phyloP scores from a whole-genome alignment of 2,329 filamentous ascomycete species.

The Colletotrichum salicis region DNA sequence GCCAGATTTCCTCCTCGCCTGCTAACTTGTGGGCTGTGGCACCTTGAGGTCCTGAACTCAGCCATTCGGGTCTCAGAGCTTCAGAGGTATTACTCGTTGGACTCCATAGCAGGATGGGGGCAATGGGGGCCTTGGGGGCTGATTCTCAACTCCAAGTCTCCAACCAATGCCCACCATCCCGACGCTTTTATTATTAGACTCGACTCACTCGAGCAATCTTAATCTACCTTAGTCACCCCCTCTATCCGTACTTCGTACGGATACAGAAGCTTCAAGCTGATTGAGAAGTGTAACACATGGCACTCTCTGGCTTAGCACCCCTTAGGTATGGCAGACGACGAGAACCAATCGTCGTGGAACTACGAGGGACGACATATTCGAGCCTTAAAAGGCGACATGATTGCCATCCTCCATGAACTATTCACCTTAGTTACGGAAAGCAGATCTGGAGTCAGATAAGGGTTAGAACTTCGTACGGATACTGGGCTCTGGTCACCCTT shows the following conservation, averaged over 20 bases:
- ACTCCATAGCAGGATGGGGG: constrained; percentile 4
- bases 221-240: too few relatives aligned
- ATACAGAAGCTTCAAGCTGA: not conserved
- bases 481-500: not conserved
- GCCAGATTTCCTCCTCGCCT: not conserved
- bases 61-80: not conserved
- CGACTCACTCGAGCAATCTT: not conserved
- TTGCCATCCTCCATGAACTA: not conserved
- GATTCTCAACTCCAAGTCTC: too few relatives aligned
- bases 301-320: not conserved
- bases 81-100: not conserved
- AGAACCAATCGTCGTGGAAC: not conserved
- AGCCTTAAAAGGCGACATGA: not conserved
- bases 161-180: too few relatives aligned
- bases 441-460: not conserved
- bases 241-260: too few relatives aligned
- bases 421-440: not conserved
- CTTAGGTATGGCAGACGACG: not conserved
- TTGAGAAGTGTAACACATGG: not conserved
- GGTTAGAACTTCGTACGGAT: not conserved
- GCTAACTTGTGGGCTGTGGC: not conserved
- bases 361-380: not conserved
- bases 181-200: not conserved
- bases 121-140: not conserved
- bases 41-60: not conserved